Evolutionary conservation across 352 stramenopile genomes (phyloP).

Genomic region (Globisporangium spinosum): DNA sequence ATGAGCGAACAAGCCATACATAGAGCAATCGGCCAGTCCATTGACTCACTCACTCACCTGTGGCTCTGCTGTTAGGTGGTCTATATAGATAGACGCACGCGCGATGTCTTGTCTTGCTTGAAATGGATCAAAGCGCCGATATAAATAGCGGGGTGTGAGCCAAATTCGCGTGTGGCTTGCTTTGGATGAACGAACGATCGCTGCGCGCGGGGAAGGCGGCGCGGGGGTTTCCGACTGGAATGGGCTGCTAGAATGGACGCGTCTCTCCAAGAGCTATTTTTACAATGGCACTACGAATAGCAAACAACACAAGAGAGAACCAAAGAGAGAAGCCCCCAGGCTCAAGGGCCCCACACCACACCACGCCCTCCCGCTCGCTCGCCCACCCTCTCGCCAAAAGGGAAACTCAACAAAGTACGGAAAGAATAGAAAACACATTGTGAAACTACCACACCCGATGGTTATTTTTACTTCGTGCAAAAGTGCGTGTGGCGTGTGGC

Average conservation of each 20-base stretch:
- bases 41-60: not conserved
- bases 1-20: not conserved
- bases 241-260: not conserved
- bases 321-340: not conserved
- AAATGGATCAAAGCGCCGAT: slow-evolving; percentile 3
- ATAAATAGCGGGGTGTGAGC: slow-evolving; percentile 12
- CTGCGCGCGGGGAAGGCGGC: not conserved
- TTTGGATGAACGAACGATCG: not conserved
- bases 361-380: no score
- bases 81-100: not conserved
- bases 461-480: not conserved
- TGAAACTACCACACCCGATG: not conserved
- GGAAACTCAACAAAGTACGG: not conserved
- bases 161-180: slow-evolving; percentile 6
- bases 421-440: not conserved
- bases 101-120: not conserved
- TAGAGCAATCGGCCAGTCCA: not conserved
- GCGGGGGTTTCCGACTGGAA: not conserved
- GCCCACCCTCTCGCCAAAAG: not conserved
- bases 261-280: slow-evolving; percentile 14
- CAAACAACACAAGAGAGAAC: not conserved
- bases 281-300: slow-evolving; percentile 15
- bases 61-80: not conserved
- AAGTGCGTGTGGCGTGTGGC: not conserved
- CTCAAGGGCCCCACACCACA: not conserved